phyloP scores from a whole-genome alignment of 2,329 filamentous ascomycete species.

The Magnaporthales sp. region DNA sequence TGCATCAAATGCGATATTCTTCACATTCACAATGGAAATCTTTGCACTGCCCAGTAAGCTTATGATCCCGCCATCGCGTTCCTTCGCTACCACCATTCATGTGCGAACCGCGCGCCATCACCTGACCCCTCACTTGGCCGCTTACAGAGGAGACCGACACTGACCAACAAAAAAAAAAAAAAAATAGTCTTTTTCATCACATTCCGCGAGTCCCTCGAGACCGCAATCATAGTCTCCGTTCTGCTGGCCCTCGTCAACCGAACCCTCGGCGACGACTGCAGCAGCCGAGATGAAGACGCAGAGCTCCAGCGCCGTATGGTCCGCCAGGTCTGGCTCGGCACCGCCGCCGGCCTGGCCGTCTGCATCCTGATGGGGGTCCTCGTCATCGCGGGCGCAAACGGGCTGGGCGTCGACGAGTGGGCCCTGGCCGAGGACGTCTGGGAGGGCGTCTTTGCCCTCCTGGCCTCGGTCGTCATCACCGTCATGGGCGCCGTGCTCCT shows the following conservation, averaged over 20 bases:
- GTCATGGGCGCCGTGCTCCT: slow-evolving; percentile 73
- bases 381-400: slow-evolving; percentile 64
- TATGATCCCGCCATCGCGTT: not conserved
- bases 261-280: slow-evolving; percentile 46
- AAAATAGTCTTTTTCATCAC: slow-evolving; percentile 69
- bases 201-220: slow-evolving; percentile 79
- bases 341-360: slow-evolving; percentile 47
- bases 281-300: slow-evolving; percentile 45
- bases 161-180: not conserved
- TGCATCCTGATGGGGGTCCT: slow-evolving; percentile 54
- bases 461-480: slow-evolving; percentile 74
- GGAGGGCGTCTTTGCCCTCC: slow-evolving; percentile 69
- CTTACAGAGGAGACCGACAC: not conserved
- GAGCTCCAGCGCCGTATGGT: slow-evolving; percentile 58
- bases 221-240: slow-evolving; percentile 79
- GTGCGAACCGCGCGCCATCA: not conserved
- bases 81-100: not conserved
- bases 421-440: slow-evolving; percentile 64
- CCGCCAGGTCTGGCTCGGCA: slow-evolving; percentile 63
- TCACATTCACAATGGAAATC: slow-evolving; percentile 43
- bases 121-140: not conserved
- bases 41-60: slow-evolving; percentile 57
- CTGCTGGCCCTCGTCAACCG: slow-evolving; percentile 79
- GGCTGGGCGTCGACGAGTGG: slow-evolving; percentile 58
- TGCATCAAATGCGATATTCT: not conserved